A percentile compares a stretch with the other conserved stretches of the same genome.
phyloP scores from a whole-genome alignment of 306 rosid species.

The Lathyrus aphaca region DNA sequence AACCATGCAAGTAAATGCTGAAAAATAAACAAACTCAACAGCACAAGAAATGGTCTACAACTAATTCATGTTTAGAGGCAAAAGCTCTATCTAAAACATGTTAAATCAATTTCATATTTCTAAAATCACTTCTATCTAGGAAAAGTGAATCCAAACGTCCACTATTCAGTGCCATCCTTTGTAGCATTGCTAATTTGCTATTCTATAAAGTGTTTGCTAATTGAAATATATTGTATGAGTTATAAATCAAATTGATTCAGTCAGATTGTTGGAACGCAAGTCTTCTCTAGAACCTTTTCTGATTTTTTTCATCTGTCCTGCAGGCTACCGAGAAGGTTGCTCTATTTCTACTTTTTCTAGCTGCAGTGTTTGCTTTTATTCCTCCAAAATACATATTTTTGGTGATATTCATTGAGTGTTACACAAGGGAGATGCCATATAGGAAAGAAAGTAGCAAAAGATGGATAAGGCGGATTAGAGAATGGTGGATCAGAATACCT shows the following conservation, averaged over 20 bases:
- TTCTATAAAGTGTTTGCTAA: background rate
- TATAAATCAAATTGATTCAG: conserved; percentile 14
- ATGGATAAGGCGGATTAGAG: conserved; percentile 69
- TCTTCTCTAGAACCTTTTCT: conserved; percentile 8
- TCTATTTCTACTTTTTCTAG: conserved; percentile 56
- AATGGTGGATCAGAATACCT: conserved; percentile 97
- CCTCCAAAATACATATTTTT: conserved; percentile 59
- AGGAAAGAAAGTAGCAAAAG: conserved; percentile 73
- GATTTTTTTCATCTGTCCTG: conserved; percentile 29
- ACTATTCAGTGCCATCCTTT: background rate
- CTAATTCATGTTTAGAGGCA: background rate
- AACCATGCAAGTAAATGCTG: background rate
- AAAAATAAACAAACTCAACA: too few relatives aligned
- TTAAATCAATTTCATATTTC: background rate
- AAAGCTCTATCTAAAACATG: background rate
- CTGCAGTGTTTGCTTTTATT: conserved; percentile 68
- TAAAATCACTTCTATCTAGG: background rate
- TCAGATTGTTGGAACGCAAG: conserved; percentile 4
- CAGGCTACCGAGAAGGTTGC: conserved; percentile 88
- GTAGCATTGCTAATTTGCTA: background rate
- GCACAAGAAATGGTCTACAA: too few relatives aligned
- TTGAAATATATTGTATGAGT: conserved; percentile 20
- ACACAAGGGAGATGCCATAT: conserved; percentile 82
- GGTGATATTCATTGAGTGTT: conserved; percentile 62
- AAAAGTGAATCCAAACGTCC: background rate